phyloP scores from a whole-genome alignment of 768 basidiomycete species.

The Daedalea quercina region DNA sequence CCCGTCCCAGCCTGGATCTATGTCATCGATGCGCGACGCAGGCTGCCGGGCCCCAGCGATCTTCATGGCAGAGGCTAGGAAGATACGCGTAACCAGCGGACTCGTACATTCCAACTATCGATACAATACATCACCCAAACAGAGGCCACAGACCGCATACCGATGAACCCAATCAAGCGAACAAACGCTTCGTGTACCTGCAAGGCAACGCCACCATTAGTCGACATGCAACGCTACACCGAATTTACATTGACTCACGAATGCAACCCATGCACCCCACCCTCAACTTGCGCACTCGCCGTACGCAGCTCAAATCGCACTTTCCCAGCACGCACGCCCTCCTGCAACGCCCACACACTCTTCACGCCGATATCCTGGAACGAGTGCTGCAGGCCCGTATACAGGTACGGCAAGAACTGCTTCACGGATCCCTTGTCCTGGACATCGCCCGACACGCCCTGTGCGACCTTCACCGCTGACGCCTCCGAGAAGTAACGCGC shows the following conservation, averaged over 20 bases:
- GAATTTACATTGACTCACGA: slow-evolving; percentile 52
- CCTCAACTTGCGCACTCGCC: slow-evolving; percentile 92
- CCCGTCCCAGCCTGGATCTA: no score
- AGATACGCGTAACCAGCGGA: no score
- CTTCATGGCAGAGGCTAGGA: no score
- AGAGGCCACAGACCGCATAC: not conserved
- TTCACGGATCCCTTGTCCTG: slow-evolving; percentile 95
- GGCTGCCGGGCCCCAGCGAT: no score
- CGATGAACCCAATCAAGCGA: slow-evolving; percentile 27
- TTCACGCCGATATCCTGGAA: slow-evolving; percentile 87
- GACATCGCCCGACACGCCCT: slow-evolving; percentile 94
- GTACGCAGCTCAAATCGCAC: slow-evolving; percentile 92
- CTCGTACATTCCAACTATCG: not conserved
- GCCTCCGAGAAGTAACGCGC: slow-evolving; percentile 93
- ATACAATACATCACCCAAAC: not conserved
- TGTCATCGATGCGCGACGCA: no score
- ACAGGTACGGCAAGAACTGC: slow-evolving; percentile 84
- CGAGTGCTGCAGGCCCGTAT: slow-evolving; percentile 84
- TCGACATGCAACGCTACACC: not conserved
- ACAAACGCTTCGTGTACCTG: slow-evolving; percentile 56
- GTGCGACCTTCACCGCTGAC: slow-evolving; percentile 91
- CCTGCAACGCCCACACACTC: slow-evolving; percentile 59
- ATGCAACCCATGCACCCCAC: slow-evolving; percentile 92
- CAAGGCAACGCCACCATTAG: not conserved
- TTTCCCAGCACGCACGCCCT: slow-evolving; percentile 53